Evolutionary conservation across 2,329 filamentous ascomycete species (phyloP).

Genomic region (Fusarium xylarioides): DNA sequence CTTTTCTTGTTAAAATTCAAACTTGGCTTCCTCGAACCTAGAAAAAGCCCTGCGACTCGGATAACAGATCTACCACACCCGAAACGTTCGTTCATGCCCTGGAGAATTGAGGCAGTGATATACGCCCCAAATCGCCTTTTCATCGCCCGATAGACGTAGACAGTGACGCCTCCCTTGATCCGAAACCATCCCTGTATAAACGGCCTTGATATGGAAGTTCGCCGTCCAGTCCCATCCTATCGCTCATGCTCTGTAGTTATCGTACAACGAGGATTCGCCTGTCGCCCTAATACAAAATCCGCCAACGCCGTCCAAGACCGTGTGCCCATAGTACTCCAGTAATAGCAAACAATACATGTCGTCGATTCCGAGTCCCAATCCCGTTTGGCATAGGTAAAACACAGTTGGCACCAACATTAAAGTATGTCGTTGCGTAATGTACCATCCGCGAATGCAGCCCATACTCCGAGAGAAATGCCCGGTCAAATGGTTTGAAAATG

Average conservation of each 20-base stretch:
- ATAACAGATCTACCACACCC: constrained; percentile 39
- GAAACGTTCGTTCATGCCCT: constrained; percentile 25
- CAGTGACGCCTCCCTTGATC: constrained; percentile 17
- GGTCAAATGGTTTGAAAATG: constrained; percentile 41
- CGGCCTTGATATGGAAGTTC: constrained; percentile 1
- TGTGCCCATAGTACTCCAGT: constrained; percentile 43
- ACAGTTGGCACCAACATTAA: constrained; percentile 37
- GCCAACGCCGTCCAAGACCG: constrained; percentile 42
- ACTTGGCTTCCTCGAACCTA: constrained; percentile 15
- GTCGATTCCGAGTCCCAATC: constrained; percentile 26
- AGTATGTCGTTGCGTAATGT: constrained; percentile 30
- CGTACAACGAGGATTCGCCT: constrained; percentile 45
- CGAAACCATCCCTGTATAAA: constrained; percentile 14
- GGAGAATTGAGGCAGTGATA: constrained; percentile 5
- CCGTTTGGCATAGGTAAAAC: constrained; percentile 23
- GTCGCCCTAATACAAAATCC: constrained; percentile 40
- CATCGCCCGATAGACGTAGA: neutral
- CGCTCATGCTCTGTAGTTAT: constrained; percentile 42
- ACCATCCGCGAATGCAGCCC: constrained; percentile 36
- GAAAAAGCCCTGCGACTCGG: constrained; percentile 39
- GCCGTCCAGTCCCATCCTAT: constrained; percentile 7
- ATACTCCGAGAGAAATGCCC: constrained; percentile 31
- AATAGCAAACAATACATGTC: constrained; percentile 38
- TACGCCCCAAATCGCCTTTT: constrained; percentile 1
- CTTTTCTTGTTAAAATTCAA: constrained; percentile 33